Evolutionary conservation across 1,284 basidiomycete genomes (phyloP).

Genomic region (Ceratobasidium sp.): DNA sequence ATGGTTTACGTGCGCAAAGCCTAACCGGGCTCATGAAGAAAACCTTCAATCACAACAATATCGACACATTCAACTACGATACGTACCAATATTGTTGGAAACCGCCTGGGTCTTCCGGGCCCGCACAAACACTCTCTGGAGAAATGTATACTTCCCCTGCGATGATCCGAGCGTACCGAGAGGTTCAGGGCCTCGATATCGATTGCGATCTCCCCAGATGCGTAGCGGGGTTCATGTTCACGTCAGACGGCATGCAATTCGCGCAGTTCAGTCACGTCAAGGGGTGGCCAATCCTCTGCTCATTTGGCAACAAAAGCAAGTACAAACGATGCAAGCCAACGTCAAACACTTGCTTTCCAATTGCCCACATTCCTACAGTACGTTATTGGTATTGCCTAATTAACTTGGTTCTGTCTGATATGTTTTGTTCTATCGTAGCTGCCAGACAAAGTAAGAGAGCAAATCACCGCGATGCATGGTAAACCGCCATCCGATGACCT

Average conservation of each 20-base stretch:
- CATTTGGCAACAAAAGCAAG: constrained; percentile 56
- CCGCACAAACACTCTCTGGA: constrained; percentile 12
- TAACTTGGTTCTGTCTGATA: background rate
- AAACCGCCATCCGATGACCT: constrained; percentile 10
- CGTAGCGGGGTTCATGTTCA: constrained; percentile 56
- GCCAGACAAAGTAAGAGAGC: constrained; percentile 1
- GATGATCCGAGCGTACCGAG: constrained; percentile 13
- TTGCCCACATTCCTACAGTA: constrained; percentile 58
- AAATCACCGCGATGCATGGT: constrained; percentile 12
- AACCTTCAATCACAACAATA: background rate
- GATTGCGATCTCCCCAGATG: constrained; percentile 24
- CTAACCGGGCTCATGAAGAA: constrained; percentile 21
- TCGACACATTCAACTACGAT: constrained; percentile 16
- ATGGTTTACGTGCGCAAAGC: constrained; percentile 14
- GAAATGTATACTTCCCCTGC: constrained; percentile 35
- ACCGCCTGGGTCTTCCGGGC: constrained; percentile 8
- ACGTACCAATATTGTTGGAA: constrained; percentile 5
- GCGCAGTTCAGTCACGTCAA: constrained; percentile 57
- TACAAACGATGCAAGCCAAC: constrained; percentile 52
- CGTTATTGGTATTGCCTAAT: constrained; percentile 17
- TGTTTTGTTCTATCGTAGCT: background rate
- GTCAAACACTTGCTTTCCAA: constrained; percentile 53
- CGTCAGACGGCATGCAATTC: constrained; percentile 58
- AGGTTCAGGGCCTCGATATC: constrained; percentile 23
- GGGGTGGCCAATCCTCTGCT: constrained; percentile 55